phyloP scores from a whole-genome alignment of 2,329 filamentous ascomycete species.

The Periconia sp. region DNA sequence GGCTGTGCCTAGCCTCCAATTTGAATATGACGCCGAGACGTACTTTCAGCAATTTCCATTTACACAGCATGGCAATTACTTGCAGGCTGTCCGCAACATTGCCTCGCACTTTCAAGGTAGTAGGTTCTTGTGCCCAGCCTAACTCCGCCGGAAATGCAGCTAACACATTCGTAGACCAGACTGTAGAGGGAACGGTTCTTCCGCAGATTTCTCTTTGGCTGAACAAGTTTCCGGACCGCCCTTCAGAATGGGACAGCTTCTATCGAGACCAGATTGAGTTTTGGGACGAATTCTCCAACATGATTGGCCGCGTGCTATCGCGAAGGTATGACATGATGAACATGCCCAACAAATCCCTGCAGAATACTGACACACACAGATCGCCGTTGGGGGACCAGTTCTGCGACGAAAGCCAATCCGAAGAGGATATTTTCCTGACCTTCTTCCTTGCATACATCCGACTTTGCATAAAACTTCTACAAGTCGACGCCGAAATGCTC shows the following conservation, averaged over 20 bases:
- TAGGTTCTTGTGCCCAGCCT: too few relatives aligned
- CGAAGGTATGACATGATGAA: conserved; percentile 36
- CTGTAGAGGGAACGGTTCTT: conserved; percentile 31
- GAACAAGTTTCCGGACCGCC: conserved; percentile 29
- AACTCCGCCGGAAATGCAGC: not conserved
- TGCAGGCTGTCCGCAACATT: conserved; percentile 27
- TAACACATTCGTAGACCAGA: conserved; percentile 22
- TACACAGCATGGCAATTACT: conserved; percentile 19
- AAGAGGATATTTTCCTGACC: conserved; percentile 29
- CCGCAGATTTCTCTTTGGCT: conserved; percentile 35
- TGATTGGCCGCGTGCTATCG: conserved; percentile 34
- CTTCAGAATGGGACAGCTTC: conserved; percentile 24
- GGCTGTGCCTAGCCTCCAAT: conserved; percentile 15
- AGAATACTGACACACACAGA: conserved; percentile 27
- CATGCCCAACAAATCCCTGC: conserved; percentile 10
- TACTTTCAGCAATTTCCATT: conserved; percentile 43
- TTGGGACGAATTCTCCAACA: conserved; percentile 40
- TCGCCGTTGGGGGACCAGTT: conserved; percentile 36
- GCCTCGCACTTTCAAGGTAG: conserved; percentile 31
- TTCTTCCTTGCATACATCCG: conserved; percentile 39
- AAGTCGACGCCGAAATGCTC: conserved; percentile 32
- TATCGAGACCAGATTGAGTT: conserved; percentile 36
- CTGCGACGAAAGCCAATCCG: conserved; percentile 23
- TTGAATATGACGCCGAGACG: conserved; percentile 32
- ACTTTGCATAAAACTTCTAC: conserved; percentile 30